A percentile compares a stretch with the other conserved stretches of the same genome.
Evolutionary conservation across 768 basidiomycete genomes (phyloP).

Genomic region (Podaxis mareebaensis): DNA sequence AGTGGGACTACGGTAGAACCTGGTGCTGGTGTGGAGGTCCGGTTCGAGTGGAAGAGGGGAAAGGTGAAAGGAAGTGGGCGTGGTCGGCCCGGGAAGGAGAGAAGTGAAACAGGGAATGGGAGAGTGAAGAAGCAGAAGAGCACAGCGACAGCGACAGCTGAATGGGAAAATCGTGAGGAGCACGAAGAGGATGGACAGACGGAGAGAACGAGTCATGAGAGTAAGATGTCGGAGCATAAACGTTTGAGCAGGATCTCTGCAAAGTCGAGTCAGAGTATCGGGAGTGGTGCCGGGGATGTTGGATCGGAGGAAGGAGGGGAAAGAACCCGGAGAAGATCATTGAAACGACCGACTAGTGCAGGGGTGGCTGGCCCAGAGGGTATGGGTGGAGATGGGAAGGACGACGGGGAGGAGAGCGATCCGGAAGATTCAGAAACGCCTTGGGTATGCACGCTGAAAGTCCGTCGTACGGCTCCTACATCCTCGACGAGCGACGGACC

Average conservation of each 20-base stretch:
- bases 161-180: neutral
- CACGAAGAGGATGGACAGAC: conserved; percentile 9
- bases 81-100: conserved; percentile 25
- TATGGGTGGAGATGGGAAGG: conserved; percentile 28
- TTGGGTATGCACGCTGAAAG: conserved; percentile 86
- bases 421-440: conserved; percentile 97
- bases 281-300: conserved; percentile 24
- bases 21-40: conserved; percentile 59
- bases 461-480: conserved; percentile 43
- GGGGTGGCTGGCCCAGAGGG: conserved; percentile 7
- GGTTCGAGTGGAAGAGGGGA: conserved; percentile 78
- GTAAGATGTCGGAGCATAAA: conserved; percentile 17
- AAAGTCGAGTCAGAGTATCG: conserved; percentile 37
- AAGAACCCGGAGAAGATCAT: conserved; percentile 19
- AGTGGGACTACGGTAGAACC: conserved; percentile 8
- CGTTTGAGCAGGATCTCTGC: conserved; percentile 30
- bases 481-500: conserved; percentile 14
- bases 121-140: neutral
- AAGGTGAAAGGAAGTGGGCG: conserved; percentile 33
- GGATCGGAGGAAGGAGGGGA: conserved; percentile 33
- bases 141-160: neutral
- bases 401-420: conserved; percentile 81
- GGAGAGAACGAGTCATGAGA: conserved; percentile 5
- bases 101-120: conserved; percentile 20
- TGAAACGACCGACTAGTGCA: conserved; percentile 9